Conservation (phyloP, 2,329 filamentous ascomycete genomes). For the Fusarium neocosmosporiellum region DNA sequence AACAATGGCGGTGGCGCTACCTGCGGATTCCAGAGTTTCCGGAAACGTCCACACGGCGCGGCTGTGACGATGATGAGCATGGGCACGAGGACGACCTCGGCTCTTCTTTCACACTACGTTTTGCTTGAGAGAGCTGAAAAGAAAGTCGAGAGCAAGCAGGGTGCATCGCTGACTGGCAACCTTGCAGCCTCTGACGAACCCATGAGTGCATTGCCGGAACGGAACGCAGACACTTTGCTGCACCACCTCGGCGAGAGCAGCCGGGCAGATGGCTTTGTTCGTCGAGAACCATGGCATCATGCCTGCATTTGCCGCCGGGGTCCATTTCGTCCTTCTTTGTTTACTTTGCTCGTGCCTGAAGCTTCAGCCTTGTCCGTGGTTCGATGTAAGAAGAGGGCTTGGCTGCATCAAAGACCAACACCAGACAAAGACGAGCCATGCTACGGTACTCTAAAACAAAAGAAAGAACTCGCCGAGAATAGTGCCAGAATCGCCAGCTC, state of each 20-base stretch:
- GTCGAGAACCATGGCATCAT: constrained; percentile 12
- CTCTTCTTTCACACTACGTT: not conserved
- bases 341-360: constrained; percentile 2
- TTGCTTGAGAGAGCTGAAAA: not conserved
- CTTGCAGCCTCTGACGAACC: constrained; percentile 21
- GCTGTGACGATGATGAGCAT: constrained; percentile 11
- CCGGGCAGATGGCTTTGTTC: not conserved
- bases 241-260: not conserved
- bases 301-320: not conserved
- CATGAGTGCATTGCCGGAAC: constrained; percentile 14
- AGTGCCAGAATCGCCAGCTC: not conserved
- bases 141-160: constrained; percentile 2
- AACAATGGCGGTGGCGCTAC: constrained; percentile 6
- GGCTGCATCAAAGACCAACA: not conserved
- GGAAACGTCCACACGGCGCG: not conserved
- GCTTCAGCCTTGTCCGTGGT: not conserved
- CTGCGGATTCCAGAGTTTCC: constrained; percentile 15
- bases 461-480: not conserved
- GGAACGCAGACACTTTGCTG: constrained; percentile 3
- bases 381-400: not conserved
- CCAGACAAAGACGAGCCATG: not conserved
- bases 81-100: constrained; percentile 4
- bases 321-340: constrained; percentile 1
- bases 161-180: constrained; percentile 18
- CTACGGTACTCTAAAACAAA: not conserved